These are phyloP conservation scores for Metschnikowia kofuensis DNA, from an alignment of 805 yeast species.

Conservation along the genomic window DNA sequence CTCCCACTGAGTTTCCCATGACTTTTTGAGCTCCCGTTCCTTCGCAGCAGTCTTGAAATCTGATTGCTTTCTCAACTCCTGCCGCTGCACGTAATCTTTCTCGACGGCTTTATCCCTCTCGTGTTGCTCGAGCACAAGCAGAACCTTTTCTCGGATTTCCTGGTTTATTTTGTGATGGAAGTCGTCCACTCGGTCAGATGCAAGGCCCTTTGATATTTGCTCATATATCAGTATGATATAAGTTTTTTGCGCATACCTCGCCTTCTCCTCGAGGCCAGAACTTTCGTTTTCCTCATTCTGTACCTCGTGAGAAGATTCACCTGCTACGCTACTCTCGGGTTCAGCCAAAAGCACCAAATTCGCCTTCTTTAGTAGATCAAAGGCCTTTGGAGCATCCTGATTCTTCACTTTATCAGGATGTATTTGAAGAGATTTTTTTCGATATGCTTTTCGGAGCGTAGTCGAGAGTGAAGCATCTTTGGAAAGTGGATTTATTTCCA, in stretches of 20 bases:
- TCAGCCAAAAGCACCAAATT: conserved; percentile 31
- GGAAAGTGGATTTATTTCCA: conserved; percentile 38
- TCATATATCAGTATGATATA: conserved; percentile 30
- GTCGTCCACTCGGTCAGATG: background rate
- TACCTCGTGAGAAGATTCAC: background rate
- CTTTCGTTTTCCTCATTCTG: background rate
- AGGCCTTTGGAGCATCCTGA: conserved; percentile 60
- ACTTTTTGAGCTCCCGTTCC: conserved; percentile 25
- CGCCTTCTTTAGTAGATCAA: conserved; percentile 57
- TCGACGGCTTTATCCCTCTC: conserved; percentile 28
- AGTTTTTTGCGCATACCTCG: conserved; percentile 17
- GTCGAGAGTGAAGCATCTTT: conserved; percentile 37
- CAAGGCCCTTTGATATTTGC: conserved; percentile 16
- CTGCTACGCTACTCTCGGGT: conserved; percentile 6
- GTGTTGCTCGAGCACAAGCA: conserved; percentile 42
- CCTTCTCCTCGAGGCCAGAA: conserved; percentile 1
- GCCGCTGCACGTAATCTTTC: conserved; percentile 23
- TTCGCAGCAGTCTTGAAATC: conserved; percentile 34
- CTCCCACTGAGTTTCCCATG: conserved; percentile 55
- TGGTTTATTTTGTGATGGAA: conserved; percentile 26
- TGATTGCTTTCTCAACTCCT: conserved; percentile 24
- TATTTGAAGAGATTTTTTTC: conserved; percentile 59
- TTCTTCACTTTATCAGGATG: conserved; percentile 67
- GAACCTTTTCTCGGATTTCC: conserved; percentile 38
- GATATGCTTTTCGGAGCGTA: conserved; percentile 46